Base-by-base conservation (phyloP, 2,329 filamentous ascomycete species). In the Penicillium sp. region DNA sequence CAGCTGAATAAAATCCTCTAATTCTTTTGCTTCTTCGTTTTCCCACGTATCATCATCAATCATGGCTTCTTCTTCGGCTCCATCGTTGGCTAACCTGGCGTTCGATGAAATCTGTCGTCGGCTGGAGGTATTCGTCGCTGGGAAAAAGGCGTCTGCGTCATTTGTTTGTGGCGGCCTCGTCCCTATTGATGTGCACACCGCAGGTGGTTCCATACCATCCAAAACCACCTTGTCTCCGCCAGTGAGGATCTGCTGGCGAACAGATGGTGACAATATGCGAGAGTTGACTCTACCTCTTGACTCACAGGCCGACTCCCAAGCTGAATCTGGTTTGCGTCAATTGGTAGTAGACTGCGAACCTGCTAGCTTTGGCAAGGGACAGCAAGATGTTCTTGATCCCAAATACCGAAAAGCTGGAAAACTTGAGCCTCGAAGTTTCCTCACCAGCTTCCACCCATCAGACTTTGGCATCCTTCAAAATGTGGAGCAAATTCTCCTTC, bases 331-430 rank as follows among this genome's bases (percentile, higher is more conserved):
- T 44, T 26, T 43, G 20, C 50, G 60, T 1, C 53, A 61, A 5
- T 61, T 79, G 0, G 58, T 75, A 0, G 40, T 58, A 1, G 69
- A 73, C 26, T 76, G 72, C 55, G 55, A 64, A 39, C 79, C 80
- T 0, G 83, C 82, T 0, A 79, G 75, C 1, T 84, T 84, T 61
- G 82, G 82, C 0, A 59, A 62, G 6, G 72, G 72, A 0, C 71
- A 73, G 2, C 34, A 81, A 56, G 75, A 83, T 54, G 73, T 85
- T 0, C 66, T 78, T 2, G 82, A 86, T 55, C 77, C 81, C 53
- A 66, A 67, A 0, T 84, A 85, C 55, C 77, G 83, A 18, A 81
- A 79, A 55, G 83, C 82, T 0, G 66, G 69, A 1, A 81, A 83
- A 63, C 63, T 86, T n/a, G 78, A 83, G n/a, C 56, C 66, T 0